Evolutionary conservation across 345 rosid species (phyloP), one percentile per base, ranked within the genome.

Genomic region (Corchorus capsularis): DNA sequence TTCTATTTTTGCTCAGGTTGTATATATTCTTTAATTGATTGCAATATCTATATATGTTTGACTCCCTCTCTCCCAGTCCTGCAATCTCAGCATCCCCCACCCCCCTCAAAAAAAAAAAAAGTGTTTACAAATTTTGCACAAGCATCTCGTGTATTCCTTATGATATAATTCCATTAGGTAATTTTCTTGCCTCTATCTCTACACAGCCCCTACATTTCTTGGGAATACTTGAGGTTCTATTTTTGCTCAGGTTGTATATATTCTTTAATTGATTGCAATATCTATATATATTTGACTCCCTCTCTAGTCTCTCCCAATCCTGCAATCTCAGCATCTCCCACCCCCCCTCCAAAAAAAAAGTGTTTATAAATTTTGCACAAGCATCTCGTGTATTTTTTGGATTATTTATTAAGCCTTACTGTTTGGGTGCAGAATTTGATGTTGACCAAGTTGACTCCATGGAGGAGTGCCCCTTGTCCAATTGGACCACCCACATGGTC

Each of bases 91-190:
- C 27, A 17, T 4, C 14, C 41, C n/a, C n/a, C 32, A 22, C 27
- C 27, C 27, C 27, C 27, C 1, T 1, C 27, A 27, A 27, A 27
- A 27, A 27, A 27, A 27, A 27, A n/a, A n/a, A n/a, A n/a, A 19
- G 19, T 50, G 5, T 53, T 27, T 9, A 11, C 47, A 10, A 27
- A 32, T 52, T 69, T 73, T 59, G 54, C 22, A 27, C 27, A 72
- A 46, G 27, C 35, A 43, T 57, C 34, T 55, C 41, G 55, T 47
- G 16, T n/a, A 47, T 61, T 61, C 63, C 46, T 60, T 89, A 91
- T 81, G 98, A 93, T 76, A 81, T 91, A 70, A 93, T 93, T 75
- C 91, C 96, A 57, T 79, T 96, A 73, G 99, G 99, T 95, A 90
- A 75, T 47, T 73, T 71, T 77, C 75, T 77, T 46, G 12, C 56